Evolutionary conservation across 345 rosid genomes (phyloP).

Genomic region (Cochlearia excelsa): DNA sequence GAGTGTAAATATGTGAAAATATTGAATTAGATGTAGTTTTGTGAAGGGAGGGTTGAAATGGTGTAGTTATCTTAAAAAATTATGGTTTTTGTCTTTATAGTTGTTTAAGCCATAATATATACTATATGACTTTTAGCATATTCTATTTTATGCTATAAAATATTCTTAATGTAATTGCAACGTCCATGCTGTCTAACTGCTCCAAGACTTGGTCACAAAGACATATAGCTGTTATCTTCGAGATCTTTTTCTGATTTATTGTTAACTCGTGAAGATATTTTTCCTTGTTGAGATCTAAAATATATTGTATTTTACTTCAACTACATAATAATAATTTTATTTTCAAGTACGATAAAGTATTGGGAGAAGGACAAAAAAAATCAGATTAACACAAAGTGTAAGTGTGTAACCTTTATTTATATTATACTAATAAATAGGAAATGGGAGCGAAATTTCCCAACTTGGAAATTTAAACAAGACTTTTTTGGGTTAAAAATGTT

Average conservation of each 20-base stretch:
- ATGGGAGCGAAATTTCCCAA: constrained; percentile 7
- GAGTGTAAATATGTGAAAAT: too few species aligned
- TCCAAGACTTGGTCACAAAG: constrained; percentile 30
- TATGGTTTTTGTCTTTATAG: neutral
- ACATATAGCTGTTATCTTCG: constrained; percentile 29
- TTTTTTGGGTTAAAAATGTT: neutral
- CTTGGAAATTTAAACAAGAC: neutral
- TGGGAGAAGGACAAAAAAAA: constrained; percentile 1
- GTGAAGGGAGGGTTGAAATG: too few species aligned
- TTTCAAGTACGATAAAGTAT: neutral
- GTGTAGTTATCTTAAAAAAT: too few species aligned
- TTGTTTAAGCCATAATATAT: neutral
- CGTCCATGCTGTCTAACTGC: constrained; percentile 19
- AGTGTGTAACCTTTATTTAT: neutral
- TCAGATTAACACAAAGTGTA: neutral
- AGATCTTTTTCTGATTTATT: constrained; percentile 24
- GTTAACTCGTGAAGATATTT: constrained; percentile 23
- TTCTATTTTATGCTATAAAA: neutral
- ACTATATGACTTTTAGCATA: constrained; percentile 23
- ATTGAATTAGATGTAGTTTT: too few species aligned
- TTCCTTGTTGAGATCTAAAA: constrained; percentile 2
- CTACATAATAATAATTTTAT: constrained; percentile 19
- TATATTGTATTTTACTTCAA: constrained; percentile 20
- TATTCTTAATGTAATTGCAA: constrained; percentile 7
- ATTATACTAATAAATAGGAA: constrained; percentile 11